Evolutionary conservation across 176 grass and related monocot species (phyloP).

Genomic region (Tillandsia leiboldiana): DNA sequence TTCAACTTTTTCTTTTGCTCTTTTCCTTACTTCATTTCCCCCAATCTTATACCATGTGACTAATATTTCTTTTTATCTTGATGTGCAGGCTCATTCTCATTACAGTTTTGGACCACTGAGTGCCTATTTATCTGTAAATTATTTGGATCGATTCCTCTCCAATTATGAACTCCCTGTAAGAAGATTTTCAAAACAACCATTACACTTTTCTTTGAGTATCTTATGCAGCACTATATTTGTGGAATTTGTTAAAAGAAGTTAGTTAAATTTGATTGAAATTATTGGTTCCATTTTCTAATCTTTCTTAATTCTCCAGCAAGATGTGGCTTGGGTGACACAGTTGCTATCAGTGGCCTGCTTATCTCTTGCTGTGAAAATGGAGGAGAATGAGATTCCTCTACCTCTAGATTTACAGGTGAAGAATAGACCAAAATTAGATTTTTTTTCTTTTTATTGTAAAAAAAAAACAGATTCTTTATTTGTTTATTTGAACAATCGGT

Average conservation of each 20-base stretch:
- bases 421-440: background rate
- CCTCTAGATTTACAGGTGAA: constrained; percentile 70
- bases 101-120: constrained; percentile 79
- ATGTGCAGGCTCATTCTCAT: constrained; percentile 65
- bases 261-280: constrained; percentile 13
- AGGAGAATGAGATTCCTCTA: constrained; percentile 57
- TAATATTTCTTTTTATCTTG: constrained; percentile 29
- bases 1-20: background rate
- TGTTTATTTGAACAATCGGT: background rate
- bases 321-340: constrained; percentile 54
- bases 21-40: constrained; percentile 23
- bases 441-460: background rate
- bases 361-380: constrained; percentile 77
- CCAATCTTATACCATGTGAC: constrained; percentile 21
- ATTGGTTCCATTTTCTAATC: constrained; percentile 3
- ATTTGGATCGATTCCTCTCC: constrained; percentile 84
- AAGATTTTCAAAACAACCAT: background rate
- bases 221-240: background rate
- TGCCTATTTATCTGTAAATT: constrained; percentile 72
- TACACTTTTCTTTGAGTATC: background rate
- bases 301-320: constrained; percentile 45
- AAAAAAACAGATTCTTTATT: background rate
- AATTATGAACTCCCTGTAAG: constrained; percentile 56
- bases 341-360: constrained; percentile 69
- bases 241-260: background rate